These are phyloP conservation scores for Dendryphion nanum DNA, from an alignment of 2,329 filamentous ascomycete genomes.

Conservation along the genomic window DNA sequence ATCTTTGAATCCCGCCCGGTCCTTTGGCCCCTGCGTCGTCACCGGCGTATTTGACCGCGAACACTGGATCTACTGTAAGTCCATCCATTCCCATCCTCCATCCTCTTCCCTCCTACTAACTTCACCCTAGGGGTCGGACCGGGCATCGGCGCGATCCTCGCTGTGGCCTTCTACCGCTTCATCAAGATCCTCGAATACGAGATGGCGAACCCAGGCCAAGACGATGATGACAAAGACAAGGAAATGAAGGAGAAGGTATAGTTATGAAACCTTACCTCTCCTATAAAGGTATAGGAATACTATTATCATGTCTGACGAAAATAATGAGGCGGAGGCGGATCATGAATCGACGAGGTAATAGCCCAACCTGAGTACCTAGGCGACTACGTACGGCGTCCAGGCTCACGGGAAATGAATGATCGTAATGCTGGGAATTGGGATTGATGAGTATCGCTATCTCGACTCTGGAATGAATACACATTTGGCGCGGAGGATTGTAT, in stretches of 20 bases:
- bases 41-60: slow-evolving; percentile 41
- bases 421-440: too few relatives aligned
- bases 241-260: slow-evolving; percentile 1
- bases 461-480: too few relatives aligned
- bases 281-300: too few relatives aligned
- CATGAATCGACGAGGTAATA: too few relatives aligned
- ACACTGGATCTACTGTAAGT: slow-evolving; percentile 50
- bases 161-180: slow-evolving; percentile 50
- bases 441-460: too few relatives aligned
- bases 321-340: too few relatives aligned
- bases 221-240: slow-evolving; percentile 25
- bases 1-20: slow-evolving; percentile 47
- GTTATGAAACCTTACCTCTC: too few relatives aligned
- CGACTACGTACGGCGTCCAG: too few relatives aligned
- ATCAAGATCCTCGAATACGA: slow-evolving; percentile 44
- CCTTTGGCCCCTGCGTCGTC: slow-evolving; percentile 46
- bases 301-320: too few relatives aligned
- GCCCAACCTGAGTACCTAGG: too few relatives aligned
- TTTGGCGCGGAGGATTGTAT: too few relatives aligned
- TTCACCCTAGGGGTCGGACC: slow-evolving; percentile 41
- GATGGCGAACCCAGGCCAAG: slow-evolving; percentile 37
- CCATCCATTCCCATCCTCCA: not conserved
- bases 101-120: not conserved
- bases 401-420: too few relatives aligned
- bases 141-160: slow-evolving; percentile 43